A percentile compares a stretch with the other conserved stretches of the same genome.
These are phyloP conservation scores for Lachnellula arida DNA, from an alignment of 2,329 filamentous ascomycete species.

Conservation along the genomic window DNA sequence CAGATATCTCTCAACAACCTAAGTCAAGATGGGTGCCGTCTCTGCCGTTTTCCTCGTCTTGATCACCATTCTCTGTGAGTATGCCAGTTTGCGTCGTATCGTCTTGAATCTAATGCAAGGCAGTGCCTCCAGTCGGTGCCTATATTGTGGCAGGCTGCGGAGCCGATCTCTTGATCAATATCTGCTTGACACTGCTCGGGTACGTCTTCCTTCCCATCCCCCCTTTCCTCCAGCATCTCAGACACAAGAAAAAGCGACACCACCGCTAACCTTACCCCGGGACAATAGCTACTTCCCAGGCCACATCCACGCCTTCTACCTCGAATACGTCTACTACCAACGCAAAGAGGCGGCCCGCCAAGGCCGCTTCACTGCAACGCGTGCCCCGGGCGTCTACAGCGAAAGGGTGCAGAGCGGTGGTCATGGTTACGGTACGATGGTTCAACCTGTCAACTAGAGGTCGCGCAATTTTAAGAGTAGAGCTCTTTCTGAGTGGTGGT, in stretches of 20 bases:
- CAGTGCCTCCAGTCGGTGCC: conserved; percentile 38
- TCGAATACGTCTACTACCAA: conserved; percentile 76
- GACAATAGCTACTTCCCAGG: conserved; percentile 30
- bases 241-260: not conserved
- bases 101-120: not conserved
- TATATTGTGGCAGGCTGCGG: conserved; percentile 38
- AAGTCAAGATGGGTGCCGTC: conserved; percentile 28
- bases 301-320: conserved; percentile 34
- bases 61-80: conserved; percentile 42
- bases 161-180: conserved; percentile 40
- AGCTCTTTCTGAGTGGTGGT: conserved; percentile 23
- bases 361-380: conserved; percentile 48
- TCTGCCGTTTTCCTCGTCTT: conserved; percentile 41
- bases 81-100: not conserved
- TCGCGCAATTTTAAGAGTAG: not conserved
- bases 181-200: conserved; percentile 37
- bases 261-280: conserved; percentile 39
- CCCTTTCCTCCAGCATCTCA: not conserved
- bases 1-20: not conserved
- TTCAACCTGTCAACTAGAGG: conserved; percentile 19
- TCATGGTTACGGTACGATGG: conserved; percentile 51
- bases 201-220: no score
- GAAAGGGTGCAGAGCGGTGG: conserved; percentile 70
- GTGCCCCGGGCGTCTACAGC: conserved; percentile 67
- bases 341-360: conserved; percentile 58